Base-by-base conservation (phyloP, 1,284 basidiomycete genomes). In the Flammula alnicola region DNA sequence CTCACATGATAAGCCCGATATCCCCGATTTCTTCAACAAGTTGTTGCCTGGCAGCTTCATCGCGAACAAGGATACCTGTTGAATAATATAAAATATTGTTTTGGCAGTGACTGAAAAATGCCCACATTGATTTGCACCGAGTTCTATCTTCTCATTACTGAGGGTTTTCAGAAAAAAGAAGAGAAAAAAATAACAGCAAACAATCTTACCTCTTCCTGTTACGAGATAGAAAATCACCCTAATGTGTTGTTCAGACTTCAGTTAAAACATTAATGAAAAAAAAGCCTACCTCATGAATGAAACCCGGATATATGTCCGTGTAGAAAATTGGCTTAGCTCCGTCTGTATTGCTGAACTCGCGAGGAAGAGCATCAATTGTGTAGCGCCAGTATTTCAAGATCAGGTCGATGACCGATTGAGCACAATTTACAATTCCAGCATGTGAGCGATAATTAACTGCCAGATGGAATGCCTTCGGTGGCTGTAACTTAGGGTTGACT, bases 61-160 rank as follows among this genome's bases (percentile, higher is more conserved):
- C 72, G n/a, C 88, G 79, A 0, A 91, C 88, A 3, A 91, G 68
- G 30, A 91, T 90, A 56, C 83, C 85, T n/a, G n/a, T n/a, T 87
- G n/a, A n/a, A n/a, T 19, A 10, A 40, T 10, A 12, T 12, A 1
- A 19, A 17, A 38, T 43, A 27, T 19, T 26, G 22, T 19, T 11
- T 14, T 12, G 26, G 19, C 11, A 42, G 25, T 5, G 16, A 40
- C 47, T 38, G 8, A 29, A 49, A 14, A 6, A 12, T 2, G 52
- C 73, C 52, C 46, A 86, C 86, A 88, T 70, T 89, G 87, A 27
- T 83, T 68, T 0, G 86, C 84, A 2, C 86, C 86, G 35, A 88
- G 83, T 54, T 87, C 85, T 12, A 63, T 58, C 48, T 61, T 60
- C 61, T n/a, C n/a, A n/a, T n/a, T n/a, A n/a, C n/a, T n/a, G n/a